These are phyloP conservation scores for Trichoderma citrinoviride DNA, from an alignment of 2,329 filamentous ascomycete species.

Conservation along the genomic window DNA sequence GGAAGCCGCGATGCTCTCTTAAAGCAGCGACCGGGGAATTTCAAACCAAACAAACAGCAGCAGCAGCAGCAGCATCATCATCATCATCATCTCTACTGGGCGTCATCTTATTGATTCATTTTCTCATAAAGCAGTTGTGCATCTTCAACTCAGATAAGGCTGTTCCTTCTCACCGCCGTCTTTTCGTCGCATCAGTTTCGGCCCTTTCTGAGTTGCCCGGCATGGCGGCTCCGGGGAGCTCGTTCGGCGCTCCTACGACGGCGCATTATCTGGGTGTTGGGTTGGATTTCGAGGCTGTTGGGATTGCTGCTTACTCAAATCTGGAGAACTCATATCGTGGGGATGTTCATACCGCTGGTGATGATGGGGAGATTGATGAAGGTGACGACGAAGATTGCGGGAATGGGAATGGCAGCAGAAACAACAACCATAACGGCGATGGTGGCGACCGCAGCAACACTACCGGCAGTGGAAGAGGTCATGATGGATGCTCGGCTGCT, in stretches of 20 bases:
- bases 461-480: background rate
- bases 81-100: too few species aligned
- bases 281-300: constrained; percentile 4
- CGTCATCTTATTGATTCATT: too few species aligned
- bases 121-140: too few species aligned
- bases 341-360: background rate
- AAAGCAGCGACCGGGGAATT: constrained; percentile 1
- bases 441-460: background rate
- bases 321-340: constrained; percentile 27
- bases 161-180: background rate
- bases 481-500: background rate
- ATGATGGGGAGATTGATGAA: background rate
- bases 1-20: background rate
- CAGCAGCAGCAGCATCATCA: too few species aligned
- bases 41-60: background rate
- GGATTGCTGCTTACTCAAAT: constrained; percentile 21
- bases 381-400: background rate
- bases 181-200: background rate
- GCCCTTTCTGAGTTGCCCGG: background rate
- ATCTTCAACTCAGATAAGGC: too few species aligned
- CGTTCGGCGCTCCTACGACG: constrained; percentile 23
- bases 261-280: constrained; percentile 10
- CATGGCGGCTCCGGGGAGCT: constrained; percentile 13
- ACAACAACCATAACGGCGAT: background rate
- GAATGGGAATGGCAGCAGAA: background rate